Evolutionary conservation across 2,329 filamentous ascomycete genomes (phyloP), one percentile per base, ranked within the genome.

Genomic region (Epichloe aotearoae): DNA sequence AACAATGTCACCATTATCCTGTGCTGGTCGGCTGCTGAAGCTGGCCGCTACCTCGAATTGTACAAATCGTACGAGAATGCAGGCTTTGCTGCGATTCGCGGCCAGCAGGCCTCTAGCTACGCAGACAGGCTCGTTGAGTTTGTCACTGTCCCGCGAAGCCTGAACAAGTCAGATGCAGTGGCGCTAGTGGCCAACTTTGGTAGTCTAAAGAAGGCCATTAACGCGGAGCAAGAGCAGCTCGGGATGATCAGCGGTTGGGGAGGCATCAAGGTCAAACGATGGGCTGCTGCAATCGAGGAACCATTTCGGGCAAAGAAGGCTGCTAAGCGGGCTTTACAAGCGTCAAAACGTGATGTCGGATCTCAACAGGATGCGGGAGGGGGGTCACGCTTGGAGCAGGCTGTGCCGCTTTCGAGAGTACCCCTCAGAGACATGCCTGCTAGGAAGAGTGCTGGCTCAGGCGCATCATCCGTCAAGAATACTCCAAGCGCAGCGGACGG

Each of bases 51-150:
- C 62, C 75, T 98, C 23, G 93, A 97, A 64, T 73, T 95, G 10
- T 97, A 91, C 75, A 98, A 98, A 67, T 87, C 84, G 1, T 95
- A 89, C 61, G 93, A 98, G 68, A 83, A 95, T 64, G 87, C 90
- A 36, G 73, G 67, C 55, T 86, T 89, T 26, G 81, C 81, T 0
- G 85, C 86, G 34, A 97, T 98, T 66, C 83, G 84, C 53, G 88
- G 89, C 11, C 84, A 88, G 58, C 89, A 95, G 66, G 82, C 86
- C 2, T 84, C 83, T 19, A 83, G 81, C 49, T 97, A 96, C 61
- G 80, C 86, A 5, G 90, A 96, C 59, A 85, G 84, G 53, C 75
- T 98, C 53, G 83, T 93, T 8, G 91, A 96, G 57, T 96, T 98
- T 61, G 83, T 96, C 48, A 98, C 93, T 0, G 83, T 88, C 2